Conservation (phyloP, 1,284 basidiomycete genomes). For the Polyporus tsugae region DNA sequence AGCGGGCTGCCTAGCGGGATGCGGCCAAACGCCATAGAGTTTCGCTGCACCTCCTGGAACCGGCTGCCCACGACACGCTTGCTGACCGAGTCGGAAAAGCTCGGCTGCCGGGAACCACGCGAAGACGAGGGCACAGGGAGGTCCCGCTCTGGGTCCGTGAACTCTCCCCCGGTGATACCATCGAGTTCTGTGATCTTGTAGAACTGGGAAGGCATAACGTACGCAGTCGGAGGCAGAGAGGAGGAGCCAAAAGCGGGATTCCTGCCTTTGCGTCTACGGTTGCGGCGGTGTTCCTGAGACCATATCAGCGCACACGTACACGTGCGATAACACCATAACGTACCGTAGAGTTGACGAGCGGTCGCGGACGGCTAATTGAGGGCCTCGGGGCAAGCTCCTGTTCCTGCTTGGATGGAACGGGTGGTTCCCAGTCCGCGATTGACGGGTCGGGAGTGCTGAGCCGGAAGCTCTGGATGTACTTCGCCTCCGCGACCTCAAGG, state of each 20-base stretch:
- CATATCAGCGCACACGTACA: neutral
- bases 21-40: constrained; percentile 60
- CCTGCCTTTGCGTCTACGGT: constrained; percentile 52
- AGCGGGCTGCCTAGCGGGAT: constrained; percentile 72
- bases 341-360: constrained; percentile 59
- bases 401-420: constrained; percentile 42
- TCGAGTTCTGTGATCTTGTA: constrained; percentile 72
- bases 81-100: constrained; percentile 64
- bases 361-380: constrained; percentile 44
- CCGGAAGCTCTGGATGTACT: constrained; percentile 80
- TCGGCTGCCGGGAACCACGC: constrained; percentile 48
- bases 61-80: constrained; percentile 70
- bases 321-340: neutral
- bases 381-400: constrained; percentile 32
- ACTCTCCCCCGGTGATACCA: constrained; percentile 68
- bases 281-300: constrained; percentile 37
- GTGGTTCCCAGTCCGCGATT: constrained; percentile 44
- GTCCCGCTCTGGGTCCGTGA: constrained; percentile 49
- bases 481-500: constrained; percentile 80
- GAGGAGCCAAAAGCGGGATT: constrained; percentile 71
- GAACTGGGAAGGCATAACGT: constrained; percentile 80
- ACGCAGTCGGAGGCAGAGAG: constrained; percentile 76
- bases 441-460: constrained; percentile 72
- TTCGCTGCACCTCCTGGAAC: constrained; percentile 75
- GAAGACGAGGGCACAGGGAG: constrained; percentile 31